These are phyloP conservation scores for Lyophyllum shimeji DNA, from an alignment of 768 basidiomycete species.

Conservation along the genomic window DNA sequence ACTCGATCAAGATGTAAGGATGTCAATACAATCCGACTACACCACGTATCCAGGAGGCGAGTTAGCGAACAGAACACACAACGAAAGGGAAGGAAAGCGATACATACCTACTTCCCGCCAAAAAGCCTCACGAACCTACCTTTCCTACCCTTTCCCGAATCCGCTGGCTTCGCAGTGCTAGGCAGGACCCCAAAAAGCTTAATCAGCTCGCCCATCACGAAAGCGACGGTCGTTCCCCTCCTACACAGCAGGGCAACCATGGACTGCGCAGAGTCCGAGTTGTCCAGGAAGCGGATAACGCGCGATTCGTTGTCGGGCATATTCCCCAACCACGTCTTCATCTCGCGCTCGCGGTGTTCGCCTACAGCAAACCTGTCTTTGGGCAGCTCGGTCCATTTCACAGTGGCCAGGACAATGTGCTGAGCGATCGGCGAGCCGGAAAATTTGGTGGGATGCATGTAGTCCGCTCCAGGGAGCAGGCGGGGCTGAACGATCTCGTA, in stretches of 20 bases:
- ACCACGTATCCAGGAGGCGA: no score
- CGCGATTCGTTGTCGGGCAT: neutral
- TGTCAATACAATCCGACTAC: no score
- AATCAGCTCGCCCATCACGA: neutral
- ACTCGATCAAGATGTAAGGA: no score
- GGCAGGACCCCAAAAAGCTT: neutral
- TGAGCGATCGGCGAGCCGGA: constrained; percentile 3
- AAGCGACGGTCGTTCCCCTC: neutral
- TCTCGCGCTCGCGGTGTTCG: constrained; percentile 1
- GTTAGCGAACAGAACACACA: neutral
- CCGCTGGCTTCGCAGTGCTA: neutral
- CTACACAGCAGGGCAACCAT: neutral
- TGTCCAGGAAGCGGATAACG: neutral
- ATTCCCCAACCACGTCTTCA: neutral
- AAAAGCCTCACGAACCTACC: neutral
- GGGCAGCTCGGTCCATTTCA: constrained; percentile 16
- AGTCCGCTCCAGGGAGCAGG: constrained; percentile 1
- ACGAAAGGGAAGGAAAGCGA: neutral
- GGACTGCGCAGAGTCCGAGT: neutral
- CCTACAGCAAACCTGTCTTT: constrained; percentile 1
- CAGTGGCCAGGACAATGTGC: constrained; percentile 18
- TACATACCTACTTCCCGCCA: neutral
- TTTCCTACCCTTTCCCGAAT: no score
- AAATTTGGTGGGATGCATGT: constrained; percentile 14
- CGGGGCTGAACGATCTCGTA: constrained; percentile 19